Evolutionary conservation across 306 rosid species (phyloP).

Genomic region (Fragaria nilgerrensis): DNA sequence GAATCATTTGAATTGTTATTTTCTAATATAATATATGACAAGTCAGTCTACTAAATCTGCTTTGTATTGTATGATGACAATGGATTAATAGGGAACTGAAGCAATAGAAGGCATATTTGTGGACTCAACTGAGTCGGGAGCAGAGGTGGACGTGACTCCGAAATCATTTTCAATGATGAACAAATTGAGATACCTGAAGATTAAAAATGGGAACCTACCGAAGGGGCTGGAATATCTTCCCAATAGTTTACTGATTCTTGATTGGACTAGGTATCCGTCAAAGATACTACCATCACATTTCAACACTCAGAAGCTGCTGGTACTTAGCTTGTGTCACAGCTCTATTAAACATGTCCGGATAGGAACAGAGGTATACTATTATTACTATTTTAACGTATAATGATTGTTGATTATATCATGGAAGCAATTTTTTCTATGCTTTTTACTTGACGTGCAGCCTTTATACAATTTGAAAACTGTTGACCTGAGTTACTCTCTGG

Average conservation of each 20-base stretch:
- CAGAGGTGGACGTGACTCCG: background rate
- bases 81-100: background rate
- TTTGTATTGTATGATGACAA: background rate
- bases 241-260: constrained; percentile 2
- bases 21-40: background rate
- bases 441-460: background rate
- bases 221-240: constrained; percentile 4
- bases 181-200: background rate
- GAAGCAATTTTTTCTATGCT: background rate
- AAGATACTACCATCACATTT: background rate
- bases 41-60: background rate
- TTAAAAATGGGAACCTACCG: background rate
- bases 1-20: background rate
- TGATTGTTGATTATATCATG: background rate
- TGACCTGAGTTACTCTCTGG: background rate
- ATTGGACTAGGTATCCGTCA: background rate
- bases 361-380: background rate
- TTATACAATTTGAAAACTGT: background rate
- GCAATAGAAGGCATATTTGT: background rate
- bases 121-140: background rate
- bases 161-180: background rate
- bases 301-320: background rate
- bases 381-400: no score
- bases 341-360: background rate
- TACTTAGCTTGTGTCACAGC: background rate